Evolutionary conservation across 352 stramenopile species (phyloP).

Genomic region (Discostella stelligera): DNA sequence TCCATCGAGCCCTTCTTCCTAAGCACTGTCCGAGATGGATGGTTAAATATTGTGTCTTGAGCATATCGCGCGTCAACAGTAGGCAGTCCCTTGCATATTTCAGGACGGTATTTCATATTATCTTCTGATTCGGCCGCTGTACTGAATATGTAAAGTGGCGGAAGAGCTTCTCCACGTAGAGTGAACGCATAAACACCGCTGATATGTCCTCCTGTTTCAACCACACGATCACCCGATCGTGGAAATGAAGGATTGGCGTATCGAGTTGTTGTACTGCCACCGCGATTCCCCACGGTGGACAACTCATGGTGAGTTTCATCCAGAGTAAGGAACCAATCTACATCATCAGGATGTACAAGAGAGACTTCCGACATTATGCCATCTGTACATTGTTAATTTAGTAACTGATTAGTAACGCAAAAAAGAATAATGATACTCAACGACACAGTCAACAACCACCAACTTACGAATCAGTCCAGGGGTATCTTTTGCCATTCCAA

Average conservation of each 20-base stretch:
- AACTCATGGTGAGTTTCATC: constrained; percentile 1
- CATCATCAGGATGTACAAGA: not conserved
- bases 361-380: not conserved
- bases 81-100: not conserved
- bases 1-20: constrained; percentile 19
- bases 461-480: constrained; percentile 25
- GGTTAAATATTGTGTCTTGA: not conserved
- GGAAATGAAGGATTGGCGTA: constrained; percentile 3
- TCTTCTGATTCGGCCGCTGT: not conserved
- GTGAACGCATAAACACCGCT: not conserved
- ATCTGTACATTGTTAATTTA: not conserved
- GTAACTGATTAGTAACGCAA: not conserved
- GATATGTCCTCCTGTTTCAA: not conserved
- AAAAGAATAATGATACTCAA: not conserved
- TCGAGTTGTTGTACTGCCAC: not conserved
- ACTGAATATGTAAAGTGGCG: constrained; percentile 6
- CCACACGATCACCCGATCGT: not conserved
- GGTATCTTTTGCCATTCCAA: constrained; percentile 16
- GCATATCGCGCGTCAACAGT: not conserved
- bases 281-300: not conserved
- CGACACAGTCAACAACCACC: too few relatives aligned
- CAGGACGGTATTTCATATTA: not conserved
- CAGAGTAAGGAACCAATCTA: constrained; percentile 2
- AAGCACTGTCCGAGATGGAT: not conserved
- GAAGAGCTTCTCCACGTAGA: not conserved